Evolutionary conservation across 2,329 filamentous ascomycete genomes (phyloP), one percentile per base, ranked within the genome.

Genomic region (Cladosporium colombiae): DNA sequence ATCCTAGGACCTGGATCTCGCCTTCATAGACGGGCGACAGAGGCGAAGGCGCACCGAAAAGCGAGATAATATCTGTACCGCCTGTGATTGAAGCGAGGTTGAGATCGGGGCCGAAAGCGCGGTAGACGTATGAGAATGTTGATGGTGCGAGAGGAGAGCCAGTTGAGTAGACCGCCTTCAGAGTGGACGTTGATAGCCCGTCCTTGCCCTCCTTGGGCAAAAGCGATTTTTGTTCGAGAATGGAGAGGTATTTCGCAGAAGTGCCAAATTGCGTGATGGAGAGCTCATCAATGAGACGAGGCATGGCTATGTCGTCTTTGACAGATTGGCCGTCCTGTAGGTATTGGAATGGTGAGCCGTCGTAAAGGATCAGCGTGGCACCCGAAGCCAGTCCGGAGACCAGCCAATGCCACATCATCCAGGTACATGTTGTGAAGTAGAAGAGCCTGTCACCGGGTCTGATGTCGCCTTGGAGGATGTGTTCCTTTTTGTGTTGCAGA

Each of bases 351-450:
- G 95, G 95, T 0, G 92, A 96, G 57, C 95, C 95, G 62, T 96
- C 92, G 78, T 97, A 99, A 4, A 98, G 84, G 23, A 98, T 85
- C 14, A 98, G 82, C 0, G 92, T 94, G 13, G 91, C 86, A 62
- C 94, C 94, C 33, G 88, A 89, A 11, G 93, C 91, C 4, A 98
- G 87, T 6, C 89, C 92, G 0, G 92, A 94, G 23, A 97, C 86
- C 49, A 93, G 89, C 93, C 94, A 98, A 77, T 98, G 94, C 93
- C 93, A 97, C 94, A 98, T 98, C 93, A 99, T 98, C 95, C 93
- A 97, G 0, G 92, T 96, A 13, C 90, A 93, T 3, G 93, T 97
- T 1, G 93, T 97, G 80, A 93, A 97, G 81, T 97, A 97, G 78
- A 97, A 91, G 74, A 97, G 84, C 23, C 89, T 86, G 50, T 93